phyloP scores from a whole-genome alignment of 371 early-diverging fungal species.

The Thermomucor indicae-seudaticae region DNA sequence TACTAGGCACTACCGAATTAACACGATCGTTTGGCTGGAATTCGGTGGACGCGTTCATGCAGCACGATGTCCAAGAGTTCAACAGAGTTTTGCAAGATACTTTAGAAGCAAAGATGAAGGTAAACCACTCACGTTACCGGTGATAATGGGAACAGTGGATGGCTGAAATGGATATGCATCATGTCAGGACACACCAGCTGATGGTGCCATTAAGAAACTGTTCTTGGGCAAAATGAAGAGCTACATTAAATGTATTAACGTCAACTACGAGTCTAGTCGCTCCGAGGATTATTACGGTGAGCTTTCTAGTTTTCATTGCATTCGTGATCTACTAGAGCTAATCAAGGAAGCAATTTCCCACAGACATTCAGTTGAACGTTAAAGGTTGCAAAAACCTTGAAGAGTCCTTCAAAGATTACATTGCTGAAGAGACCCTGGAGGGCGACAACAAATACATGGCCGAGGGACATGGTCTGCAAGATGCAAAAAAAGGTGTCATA shows the following conservation, averaged over 20 bases:
- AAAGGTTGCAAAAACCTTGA: constrained; percentile 85
- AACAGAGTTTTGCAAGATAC: constrained; percentile 96
- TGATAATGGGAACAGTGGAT: neutral
- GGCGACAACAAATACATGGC: constrained; percentile 98
- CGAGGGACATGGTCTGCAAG: constrained; percentile 95
- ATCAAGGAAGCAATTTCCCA: neutral
- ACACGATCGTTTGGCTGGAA: constrained; percentile 98
- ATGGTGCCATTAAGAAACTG: constrained; percentile 86
- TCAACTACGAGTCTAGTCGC: constrained; percentile 92
- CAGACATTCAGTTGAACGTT: constrained; percentile 93
- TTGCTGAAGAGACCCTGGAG: constrained; percentile 87
- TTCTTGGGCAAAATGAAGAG: constrained; percentile 96
- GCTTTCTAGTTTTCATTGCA: neutral
- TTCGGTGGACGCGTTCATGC: constrained; percentile 90
- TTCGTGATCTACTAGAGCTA: neutral
- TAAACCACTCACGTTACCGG: neutral
- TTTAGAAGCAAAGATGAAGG: constrained; percentile 89
- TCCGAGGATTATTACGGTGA: constrained; percentile 60
- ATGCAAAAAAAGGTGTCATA: constrained; percentile 95
- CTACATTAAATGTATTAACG: constrained; percentile 91
- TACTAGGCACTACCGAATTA: constrained; percentile 82
- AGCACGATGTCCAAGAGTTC: constrained; percentile 98
- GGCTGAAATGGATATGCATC: neutral
- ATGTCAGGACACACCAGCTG: constrained; percentile 76
- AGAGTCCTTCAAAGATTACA: constrained; percentile 93